A percentile compares a stretch with the other conserved stretches of the same genome.
Conservation (phyloP, 2,329 filamentous ascomycete genomes). For the Parastagonospora nodorum region DNA sequence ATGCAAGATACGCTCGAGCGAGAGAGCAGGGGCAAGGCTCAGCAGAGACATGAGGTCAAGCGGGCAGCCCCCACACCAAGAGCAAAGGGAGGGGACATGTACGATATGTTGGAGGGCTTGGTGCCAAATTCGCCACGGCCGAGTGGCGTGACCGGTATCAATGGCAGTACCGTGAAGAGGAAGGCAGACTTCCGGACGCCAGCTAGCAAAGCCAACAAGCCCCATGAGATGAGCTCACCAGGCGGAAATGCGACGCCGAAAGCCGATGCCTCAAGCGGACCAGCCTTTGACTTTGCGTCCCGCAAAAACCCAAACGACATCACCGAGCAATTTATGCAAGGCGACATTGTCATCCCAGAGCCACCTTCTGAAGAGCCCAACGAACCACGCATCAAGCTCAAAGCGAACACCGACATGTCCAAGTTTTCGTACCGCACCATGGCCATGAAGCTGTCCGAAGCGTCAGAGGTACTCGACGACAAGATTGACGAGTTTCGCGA, state of each 20-base stretch:
- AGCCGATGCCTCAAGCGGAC: constrained; percentile 42
- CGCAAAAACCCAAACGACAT: constrained; percentile 80
- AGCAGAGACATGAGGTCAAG: constrained; percentile 65
- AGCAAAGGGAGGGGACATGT: constrained; percentile 67
- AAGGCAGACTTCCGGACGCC: constrained; percentile 60
- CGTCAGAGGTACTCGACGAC: constrained; percentile 92
- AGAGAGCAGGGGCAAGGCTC: constrained; percentile 69
- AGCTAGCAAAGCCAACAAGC: constrained; percentile 49
- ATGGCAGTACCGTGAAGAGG: constrained; percentile 57
- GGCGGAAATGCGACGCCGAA: constrained; percentile 42
- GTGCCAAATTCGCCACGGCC: constrained; percentile 51
- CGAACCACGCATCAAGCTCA: constrained; percentile 81
- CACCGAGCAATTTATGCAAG: constrained; percentile 77
- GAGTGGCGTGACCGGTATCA: constrained; percentile 46
- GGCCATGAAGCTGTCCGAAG: constrained; percentile 91
- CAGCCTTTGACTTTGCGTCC: constrained; percentile 70
- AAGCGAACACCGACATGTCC: constrained; percentile 83
- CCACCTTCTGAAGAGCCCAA: constrained; percentile 72
- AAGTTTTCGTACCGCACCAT: constrained; percentile 92
- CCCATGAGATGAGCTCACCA: constrained; percentile 57
- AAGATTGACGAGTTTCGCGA: constrained; percentile 86
- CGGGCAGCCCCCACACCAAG: constrained; percentile 66
- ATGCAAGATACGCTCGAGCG: constrained; percentile 84
- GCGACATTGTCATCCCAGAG: constrained; percentile 69
- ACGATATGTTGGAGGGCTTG: constrained; percentile 72